Base-by-base conservation (phyloP, 176 grass and related monocot genomes). In the Oryza officinalis region DNA sequence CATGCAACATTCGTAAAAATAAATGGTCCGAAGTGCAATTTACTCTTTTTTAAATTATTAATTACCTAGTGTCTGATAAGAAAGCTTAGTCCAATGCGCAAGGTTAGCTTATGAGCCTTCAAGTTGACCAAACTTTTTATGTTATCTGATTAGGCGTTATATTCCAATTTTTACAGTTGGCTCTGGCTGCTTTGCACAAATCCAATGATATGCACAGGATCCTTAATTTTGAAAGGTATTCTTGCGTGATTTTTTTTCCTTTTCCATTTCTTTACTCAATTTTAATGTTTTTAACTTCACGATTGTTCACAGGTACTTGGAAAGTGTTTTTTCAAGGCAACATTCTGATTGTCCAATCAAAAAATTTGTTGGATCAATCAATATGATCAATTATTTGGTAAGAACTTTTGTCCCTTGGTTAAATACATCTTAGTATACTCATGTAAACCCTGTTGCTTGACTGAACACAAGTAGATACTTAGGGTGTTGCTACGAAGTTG, bases 171-270 rank as follows among this genome's bases (percentile, higher is more conserved):
- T 78, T 87, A 35, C 89, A 98, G 96, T 86, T 98, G 84, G 93
- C 96, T 85, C 82, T 98, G 87, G 93, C 93, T 88, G 89, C 93
- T 85, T 88, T 98, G 77, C 81, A 80, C 45, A 94, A 87, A 85
- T 82, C 91, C 28, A 95, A 98, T 83, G 83, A 85, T 78, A 47
- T 83, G 41, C 91, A 92, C 82, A 74, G 28, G 70, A 83, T 92
- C 64, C 33, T 98, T 41, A 81, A 95, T 81, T 98, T 98, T 81
- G 96, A 94, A 86, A 91, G 96, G 96, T 98, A n/a, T n/a, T 57
- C 6, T 57, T 4, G 7, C 2, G 49, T n/a, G 60, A 38, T 38
- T 35, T 73, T 61, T 6, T 13, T 78, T 82, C 38, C 14, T 73
- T 33, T 23, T 52, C 6, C 46, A 82, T 86, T 27, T 74, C 72